Evolutionary conservation across 2,329 filamentous ascomycete genomes (phyloP).

Genomic region (Talaromyces sp.): DNA sequence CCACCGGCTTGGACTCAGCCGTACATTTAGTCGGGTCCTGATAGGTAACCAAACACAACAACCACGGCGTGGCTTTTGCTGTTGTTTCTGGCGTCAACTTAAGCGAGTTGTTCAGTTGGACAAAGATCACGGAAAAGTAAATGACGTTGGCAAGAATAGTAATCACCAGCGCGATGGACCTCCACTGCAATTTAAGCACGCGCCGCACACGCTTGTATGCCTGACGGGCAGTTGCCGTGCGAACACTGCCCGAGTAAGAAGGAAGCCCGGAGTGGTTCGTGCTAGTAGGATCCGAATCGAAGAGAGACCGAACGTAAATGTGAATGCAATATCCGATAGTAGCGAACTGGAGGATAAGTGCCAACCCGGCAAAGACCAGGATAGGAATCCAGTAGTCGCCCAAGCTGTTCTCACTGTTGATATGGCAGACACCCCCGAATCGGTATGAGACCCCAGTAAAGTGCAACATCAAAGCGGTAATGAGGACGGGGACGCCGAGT

Average conservation of each 20-base stretch:
- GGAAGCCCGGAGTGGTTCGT: constrained; percentile 66
- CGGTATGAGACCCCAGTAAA: constrained; percentile 91
- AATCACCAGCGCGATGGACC: constrained; percentile 81
- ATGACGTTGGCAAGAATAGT: constrained; percentile 88
- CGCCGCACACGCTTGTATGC: constrained; percentile 81
- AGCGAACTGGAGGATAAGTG: constrained; percentile 72
- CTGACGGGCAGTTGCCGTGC: constrained; percentile 75
- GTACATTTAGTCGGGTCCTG: constrained; percentile 64
- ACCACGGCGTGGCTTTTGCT: constrained; percentile 58
- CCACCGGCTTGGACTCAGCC: constrained; percentile 52
- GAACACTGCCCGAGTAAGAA: constrained; percentile 69
- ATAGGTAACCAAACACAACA: constrained; percentile 61
- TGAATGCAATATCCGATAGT: constrained; percentile 92
- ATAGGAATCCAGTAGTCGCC: constrained; percentile 87
- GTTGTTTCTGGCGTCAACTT: constrained; percentile 52
- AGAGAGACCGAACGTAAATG: constrained; percentile 80
- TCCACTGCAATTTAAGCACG: constrained; percentile 89
- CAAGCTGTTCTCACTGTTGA: constrained; percentile 82
- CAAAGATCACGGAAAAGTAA: constrained; percentile 88
- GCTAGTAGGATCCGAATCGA: constrained; percentile 62
- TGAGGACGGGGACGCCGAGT: constrained; percentile 76
- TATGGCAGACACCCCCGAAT: constrained; percentile 86
- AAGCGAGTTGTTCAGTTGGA: constrained; percentile 74
- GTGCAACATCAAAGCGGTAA: constrained; percentile 69
- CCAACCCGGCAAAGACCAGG: constrained; percentile 68